Evolutionary conservation across 306 rosid species (phyloP), one percentile per base, ranked within the genome.

Genomic region (apple (Malus domestica)): DNA sequence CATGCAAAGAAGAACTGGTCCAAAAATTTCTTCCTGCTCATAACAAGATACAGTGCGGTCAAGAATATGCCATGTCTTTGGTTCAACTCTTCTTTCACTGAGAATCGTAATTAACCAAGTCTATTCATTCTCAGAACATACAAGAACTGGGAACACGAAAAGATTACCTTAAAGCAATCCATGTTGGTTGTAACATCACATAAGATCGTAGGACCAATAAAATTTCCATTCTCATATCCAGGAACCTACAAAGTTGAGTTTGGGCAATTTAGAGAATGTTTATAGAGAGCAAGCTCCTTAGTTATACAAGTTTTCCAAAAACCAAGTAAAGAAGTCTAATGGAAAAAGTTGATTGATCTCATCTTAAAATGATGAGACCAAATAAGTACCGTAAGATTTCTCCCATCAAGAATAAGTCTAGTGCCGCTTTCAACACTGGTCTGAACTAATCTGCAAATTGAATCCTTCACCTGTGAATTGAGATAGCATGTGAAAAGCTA

Each of bases 1-100:
- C 91, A 90, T 80, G 78, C 89, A 87, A 59, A 88, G 86, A 49
- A 90, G 87, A 80, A 87, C 87, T 33, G 96, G 93, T 82, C 93
- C 93, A 77, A 80, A 88, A 74, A 77, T 85, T 82, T 90, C 96
- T 78, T 90, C 96, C 93, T 90, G 96, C 73, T 51, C 69, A 81
- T 58, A 18, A 79, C 72, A 83, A 80, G 65, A 83, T 65, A 67
- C 61, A 76, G 59, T 70, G 81, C 58, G n/a, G 70, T 81, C 80
- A 90, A 82, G 57, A 79, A 75, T 72, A 76, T 75, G 70, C 59
- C 75, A 74, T 61, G 62, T 78, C 79, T 80, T 74, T 68, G 49
- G 62, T 23, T 76, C 74, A 72, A 80, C 35, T 73, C 80, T 75
- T 80, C 71, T 67, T 78, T 70, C 42, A 60, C 67, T 52, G 72